These are phyloP conservation scores for Starmerella stellata DNA, from an alignment of 805 yeast species.

Conservation along the genomic window DNA sequence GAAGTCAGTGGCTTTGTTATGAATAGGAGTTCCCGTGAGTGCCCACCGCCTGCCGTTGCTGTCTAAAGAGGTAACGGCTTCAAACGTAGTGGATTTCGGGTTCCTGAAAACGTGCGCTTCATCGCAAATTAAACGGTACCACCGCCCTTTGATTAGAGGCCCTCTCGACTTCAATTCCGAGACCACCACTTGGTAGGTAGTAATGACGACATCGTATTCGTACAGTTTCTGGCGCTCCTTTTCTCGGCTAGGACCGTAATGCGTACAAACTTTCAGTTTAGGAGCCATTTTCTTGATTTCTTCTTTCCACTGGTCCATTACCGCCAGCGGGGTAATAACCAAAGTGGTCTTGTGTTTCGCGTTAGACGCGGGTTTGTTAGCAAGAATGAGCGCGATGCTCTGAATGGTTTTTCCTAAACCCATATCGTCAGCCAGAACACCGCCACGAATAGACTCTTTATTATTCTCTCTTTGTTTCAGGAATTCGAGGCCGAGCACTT, in stretches of 20 bases:
- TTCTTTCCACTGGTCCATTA: constrained; percentile 27
- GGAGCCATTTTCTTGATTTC: constrained; percentile 28
- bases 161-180: constrained; percentile 18
- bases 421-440: constrained; percentile 73
- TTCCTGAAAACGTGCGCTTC: constrained; percentile 50
- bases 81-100: constrained; percentile 29
- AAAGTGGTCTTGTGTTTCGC: constrained; percentile 21
- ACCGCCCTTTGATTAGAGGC: constrained; percentile 20
- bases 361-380: constrained; percentile 18
- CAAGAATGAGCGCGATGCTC: constrained; percentile 45
- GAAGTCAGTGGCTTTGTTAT: constrained; percentile 37
- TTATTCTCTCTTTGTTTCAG: constrained; percentile 26
- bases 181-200: constrained; percentile 22
- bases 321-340: constrained; percentile 29
- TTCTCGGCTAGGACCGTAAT: constrained; percentile 23
- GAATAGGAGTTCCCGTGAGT: constrained; percentile 49
- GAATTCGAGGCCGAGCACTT: constrained; percentile 30
- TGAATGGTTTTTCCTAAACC: constrained; percentile 80
- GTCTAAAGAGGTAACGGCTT: constrained; percentile 29
- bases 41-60: constrained; percentile 34
- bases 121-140: constrained; percentile 45
- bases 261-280: constrained; percentile 17
- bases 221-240: constrained; percentile 10
- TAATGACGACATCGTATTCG: constrained; percentile 24
- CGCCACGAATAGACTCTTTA: constrained; percentile 28